phyloP scores from a whole-genome alignment of 352 stramenopile genomes.

The Globisporangium polare region DNA sequence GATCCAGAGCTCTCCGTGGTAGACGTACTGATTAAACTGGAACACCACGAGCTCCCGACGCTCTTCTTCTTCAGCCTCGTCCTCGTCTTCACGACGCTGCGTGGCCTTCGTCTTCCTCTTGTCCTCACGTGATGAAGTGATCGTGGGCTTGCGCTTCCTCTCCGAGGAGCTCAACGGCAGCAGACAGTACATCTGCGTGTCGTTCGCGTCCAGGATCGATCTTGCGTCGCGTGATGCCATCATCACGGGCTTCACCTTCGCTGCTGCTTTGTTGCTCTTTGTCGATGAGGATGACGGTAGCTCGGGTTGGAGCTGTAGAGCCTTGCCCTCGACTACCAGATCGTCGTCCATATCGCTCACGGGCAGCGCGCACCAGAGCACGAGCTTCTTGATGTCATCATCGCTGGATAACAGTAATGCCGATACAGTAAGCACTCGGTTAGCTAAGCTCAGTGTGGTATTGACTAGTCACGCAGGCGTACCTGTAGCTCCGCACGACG shows the following conservation, averaged over 20 bases:
- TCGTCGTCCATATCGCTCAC: background rate
- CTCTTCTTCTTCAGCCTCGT: constrained; percentile 21
- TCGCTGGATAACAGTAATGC: constrained; percentile 36
- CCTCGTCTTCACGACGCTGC: constrained; percentile 3
- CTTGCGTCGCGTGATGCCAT: background rate
- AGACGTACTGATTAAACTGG: constrained; percentile 65
- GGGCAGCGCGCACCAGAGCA: constrained; percentile 59
- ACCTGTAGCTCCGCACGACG: constrained; percentile 50
- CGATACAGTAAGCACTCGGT: no score
- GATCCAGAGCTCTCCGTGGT: constrained; percentile 32
- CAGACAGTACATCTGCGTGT: constrained; percentile 60
- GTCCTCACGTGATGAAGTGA: background rate
- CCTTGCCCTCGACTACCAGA: constrained; percentile 8
- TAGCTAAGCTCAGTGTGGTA: background rate
- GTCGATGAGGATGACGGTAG: background rate
- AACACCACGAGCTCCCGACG: constrained; percentile 44
- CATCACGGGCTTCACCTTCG: constrained; percentile 22
- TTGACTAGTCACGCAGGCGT: background rate
- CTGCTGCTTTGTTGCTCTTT: background rate
- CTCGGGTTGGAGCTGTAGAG: background rate
- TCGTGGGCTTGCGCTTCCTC: background rate
- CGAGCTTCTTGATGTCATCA: constrained; percentile 52
- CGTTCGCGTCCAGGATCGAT: constrained; percentile 39
- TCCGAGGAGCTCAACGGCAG: constrained; percentile 5
- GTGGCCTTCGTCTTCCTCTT: constrained; percentile 2